phyloP scores from a whole-genome alignment of 208 protist genomes.

The Leishmania braziliensis region DNA sequence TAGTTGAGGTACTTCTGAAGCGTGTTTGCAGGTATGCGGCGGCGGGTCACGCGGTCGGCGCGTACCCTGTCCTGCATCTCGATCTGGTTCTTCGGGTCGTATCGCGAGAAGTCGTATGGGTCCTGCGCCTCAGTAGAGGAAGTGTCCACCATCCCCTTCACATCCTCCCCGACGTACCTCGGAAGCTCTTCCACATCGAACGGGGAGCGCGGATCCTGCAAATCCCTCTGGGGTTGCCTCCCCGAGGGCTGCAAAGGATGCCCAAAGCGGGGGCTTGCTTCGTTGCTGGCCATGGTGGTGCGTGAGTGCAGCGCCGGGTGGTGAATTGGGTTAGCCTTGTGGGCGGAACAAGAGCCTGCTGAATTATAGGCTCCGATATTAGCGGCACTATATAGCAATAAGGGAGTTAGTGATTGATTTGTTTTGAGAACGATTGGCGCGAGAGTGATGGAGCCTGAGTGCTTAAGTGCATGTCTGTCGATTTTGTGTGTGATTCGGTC shows the following conservation, averaged over 20 bases:
- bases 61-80: slow-evolving; percentile 13
- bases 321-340: background rate
- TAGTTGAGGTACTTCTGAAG: slow-evolving; percentile 41
- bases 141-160: slow-evolving; percentile 6
- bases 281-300: background rate
- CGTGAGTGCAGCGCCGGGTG: no score
- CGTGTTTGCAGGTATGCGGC: slow-evolving; percentile 33
- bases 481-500: background rate
- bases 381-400: background rate
- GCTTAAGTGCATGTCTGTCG: background rate
- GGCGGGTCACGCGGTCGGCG: slow-evolving; percentile 24
- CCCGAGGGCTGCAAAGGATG: no score
- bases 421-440: background rate
- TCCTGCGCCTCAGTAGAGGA: slow-evolving; percentile 11
- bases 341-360: background rate
- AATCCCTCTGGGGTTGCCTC: background rate
- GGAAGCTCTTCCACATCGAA: background rate
- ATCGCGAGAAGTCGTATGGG: slow-evolving; percentile 26
- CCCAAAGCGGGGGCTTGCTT: background rate
- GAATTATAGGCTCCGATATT: background rate
- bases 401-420: background rate
- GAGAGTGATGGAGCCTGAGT: background rate
- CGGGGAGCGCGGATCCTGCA: background rate
- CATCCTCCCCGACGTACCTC: background rate
- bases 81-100: slow-evolving; percentile 21